Evolutionary conservation across 208 protist genomes (phyloP), one percentile per base, ranked within the genome.

Genomic region (Endotrypanum monterogeii): DNA sequence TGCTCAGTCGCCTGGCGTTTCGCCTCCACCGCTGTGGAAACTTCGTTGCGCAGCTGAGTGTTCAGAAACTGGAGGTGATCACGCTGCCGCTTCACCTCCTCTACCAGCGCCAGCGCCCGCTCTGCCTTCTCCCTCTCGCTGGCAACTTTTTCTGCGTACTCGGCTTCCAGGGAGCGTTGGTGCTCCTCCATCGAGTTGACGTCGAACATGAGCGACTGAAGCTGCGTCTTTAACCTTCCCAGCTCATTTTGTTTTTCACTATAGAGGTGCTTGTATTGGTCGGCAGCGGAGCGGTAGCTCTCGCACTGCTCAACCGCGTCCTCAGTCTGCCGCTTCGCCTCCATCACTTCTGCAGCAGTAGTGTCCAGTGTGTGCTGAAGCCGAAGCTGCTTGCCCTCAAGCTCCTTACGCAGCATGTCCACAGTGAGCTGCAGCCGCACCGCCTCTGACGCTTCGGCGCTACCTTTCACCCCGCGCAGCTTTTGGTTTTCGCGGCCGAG

Each of bases 231-330:
- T 25, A 79, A 55, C 35, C 78, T 68, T 39, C 86, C 77, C 25
- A 88, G 48, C 68, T 90, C 78, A 18, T 62, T 71, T 41, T 78
- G 65, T 70, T 90, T 90, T 3, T 86, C 80, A 30, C 76, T 75
- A 63, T 86, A 88, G 62, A 90, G 74, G 41, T 67, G 65, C 65
- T 88, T 76, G 79, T 85, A 89, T 69, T 91, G 87, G 28, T 72
- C 71, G 6, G 82, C 76, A n/a, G 87, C 67, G 46, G 76, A 73
- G 28, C 79, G 78, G 79, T 82, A 87, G 37, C 74, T 61, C 62
- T 89, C 83, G 32, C 62, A 67, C 73, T 89, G 83, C 55, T 88
- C 82, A 51, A 63, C 69, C 32, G 73, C 16, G 58, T 87, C 75
- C 12, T 67, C 67, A 8, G 83, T 32, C 60, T 89, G 80, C 25